Conservation (phyloP, 352 stramenopile species). For the Phytophthora podocarpi region DNA sequence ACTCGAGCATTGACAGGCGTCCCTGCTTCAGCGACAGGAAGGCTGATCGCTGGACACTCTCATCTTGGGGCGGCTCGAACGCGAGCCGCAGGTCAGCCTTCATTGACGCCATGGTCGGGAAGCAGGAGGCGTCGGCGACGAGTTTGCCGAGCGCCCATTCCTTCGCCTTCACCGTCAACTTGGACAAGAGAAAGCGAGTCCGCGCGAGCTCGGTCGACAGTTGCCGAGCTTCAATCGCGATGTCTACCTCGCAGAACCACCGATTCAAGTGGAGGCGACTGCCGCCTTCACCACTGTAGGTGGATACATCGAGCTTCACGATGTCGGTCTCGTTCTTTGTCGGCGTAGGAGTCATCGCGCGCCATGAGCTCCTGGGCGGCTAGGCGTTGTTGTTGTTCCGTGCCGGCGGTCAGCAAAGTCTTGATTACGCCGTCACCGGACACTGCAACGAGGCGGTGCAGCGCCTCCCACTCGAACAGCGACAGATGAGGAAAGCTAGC, state of each 20-base stretch:
- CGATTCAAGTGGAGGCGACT: conserved; percentile 15
- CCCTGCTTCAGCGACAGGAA: conserved; percentile 25
- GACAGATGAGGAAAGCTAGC: conserved; percentile 2
- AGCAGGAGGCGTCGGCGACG: conserved; percentile 12
- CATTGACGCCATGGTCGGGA: not conserved
- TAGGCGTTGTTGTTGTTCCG: conserved; percentile 1
- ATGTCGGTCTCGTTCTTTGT: conserved; percentile 24
- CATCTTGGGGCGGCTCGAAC: conserved; percentile 28
- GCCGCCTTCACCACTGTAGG: conserved; percentile 21
- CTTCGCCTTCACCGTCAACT: conserved; percentile 14
- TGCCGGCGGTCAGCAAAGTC: not conserved
- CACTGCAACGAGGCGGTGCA: conserved; percentile 6
- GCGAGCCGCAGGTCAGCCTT: conserved; percentile 14
- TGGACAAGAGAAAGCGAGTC: conserved; percentile 10
- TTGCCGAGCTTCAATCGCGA: conserved; percentile 23
- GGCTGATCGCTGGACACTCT: not conserved
- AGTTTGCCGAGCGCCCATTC: conserved; percentile 17
- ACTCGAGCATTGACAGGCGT: conserved; percentile 17
- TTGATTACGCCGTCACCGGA: conserved; percentile 4
- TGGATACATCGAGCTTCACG: conserved; percentile 34
- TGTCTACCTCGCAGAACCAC: conserved; percentile 31
- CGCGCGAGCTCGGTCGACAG: conserved; percentile 7
- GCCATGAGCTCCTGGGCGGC: conserved; percentile 3
- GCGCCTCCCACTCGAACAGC: conserved; percentile 9
- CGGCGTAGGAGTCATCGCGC: conserved; percentile 10